phyloP scores from a whole-genome alignment of 148 eudicot genomes.

The Amaranthus palmeri region DNA sequence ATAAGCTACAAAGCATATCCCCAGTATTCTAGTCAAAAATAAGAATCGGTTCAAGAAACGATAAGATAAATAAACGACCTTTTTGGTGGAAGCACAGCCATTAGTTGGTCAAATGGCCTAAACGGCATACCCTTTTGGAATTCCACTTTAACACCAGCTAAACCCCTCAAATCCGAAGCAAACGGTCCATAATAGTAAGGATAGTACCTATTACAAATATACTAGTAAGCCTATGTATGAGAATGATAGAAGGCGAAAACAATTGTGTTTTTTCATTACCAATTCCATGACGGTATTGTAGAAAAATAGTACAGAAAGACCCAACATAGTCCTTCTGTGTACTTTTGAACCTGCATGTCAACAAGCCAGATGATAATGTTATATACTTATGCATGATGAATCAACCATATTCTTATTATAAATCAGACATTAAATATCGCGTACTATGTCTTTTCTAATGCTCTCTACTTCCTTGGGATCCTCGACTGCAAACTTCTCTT shows the following conservation, averaged over 20 bases:
- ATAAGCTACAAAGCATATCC: too few relatives aligned
- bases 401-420: background rate
- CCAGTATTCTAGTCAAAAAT: background rate
- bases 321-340: conserved; percentile 90
- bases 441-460: conserved; percentile 61
- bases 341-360: conserved; percentile 50
- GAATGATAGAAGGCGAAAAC: background rate
- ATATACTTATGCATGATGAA: conserved; percentile 12
- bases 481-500: conserved; percentile 60
- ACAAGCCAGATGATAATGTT: conserved; percentile 24
- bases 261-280: conserved; percentile 34
- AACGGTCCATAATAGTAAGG: conserved; percentile 48
- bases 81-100: conserved; percentile 63
- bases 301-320: conserved; percentile 88
- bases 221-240: background rate
- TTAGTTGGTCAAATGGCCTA: conserved; percentile 55
- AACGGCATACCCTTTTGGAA: conserved; percentile 49
- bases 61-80: conserved; percentile 29
- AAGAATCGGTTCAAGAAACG: background rate
- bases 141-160: conserved; percentile 26
- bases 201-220: conserved; percentile 38
- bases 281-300: conserved; percentile 83
- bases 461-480: conserved; percentile 59
- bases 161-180: conserved; percentile 59
- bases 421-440: conserved; percentile 13